Base-by-base conservation (phyloP, 1,139 yeast genomes). In the Protomyces gravidus region DNA sequence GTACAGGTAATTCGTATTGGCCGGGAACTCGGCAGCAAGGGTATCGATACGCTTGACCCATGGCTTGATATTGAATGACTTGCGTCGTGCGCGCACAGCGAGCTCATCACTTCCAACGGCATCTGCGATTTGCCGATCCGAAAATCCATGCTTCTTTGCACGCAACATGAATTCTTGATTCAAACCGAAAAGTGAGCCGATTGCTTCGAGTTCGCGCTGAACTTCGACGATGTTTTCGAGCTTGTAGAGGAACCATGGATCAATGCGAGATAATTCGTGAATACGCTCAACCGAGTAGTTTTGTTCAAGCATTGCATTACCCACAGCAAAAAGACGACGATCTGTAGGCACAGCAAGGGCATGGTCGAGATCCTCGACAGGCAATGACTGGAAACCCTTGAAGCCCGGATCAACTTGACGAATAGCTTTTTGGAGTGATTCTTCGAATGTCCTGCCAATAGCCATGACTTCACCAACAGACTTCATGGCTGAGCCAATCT, bases 381-480 rank as follows among this genome's bases (percentile, higher is more conserved):
- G 80, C 68, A 81, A 86, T 67, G 96, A 96, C 76, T 90, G 96
- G 83, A 92, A 86, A 60, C 98, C 97, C 69, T 88, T 72, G 67
- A 82, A 81, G 26, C 94, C 83, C 59, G 97, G 96, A 72, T 92
- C 98, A 65, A 90, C 89, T 76, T 90, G 96, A 77, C 98, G 85
- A 68, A 92, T 85, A 60, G 98, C 98, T 79, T 92, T 92, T 76
- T 92, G 98, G 80, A 92, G 85, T 15, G 97, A 87, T 75, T 92
- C 98, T 76, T 92, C 98, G 71, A 90, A 92, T 68, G 84, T 92
- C 76, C 98, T 85, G 70, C 98, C 98, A 71, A 92, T 92, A 60
- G 97, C 95, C 98, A 92, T 92, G 63, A 92, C 98, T 76, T 92
- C 98, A 74, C 98, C 98, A 62, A 92, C 98, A 50, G 97, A 90